phyloP scores from a whole-genome alignment of 495 filamentous ascomycete species.

The Podospora pseudocomata region DNA sequence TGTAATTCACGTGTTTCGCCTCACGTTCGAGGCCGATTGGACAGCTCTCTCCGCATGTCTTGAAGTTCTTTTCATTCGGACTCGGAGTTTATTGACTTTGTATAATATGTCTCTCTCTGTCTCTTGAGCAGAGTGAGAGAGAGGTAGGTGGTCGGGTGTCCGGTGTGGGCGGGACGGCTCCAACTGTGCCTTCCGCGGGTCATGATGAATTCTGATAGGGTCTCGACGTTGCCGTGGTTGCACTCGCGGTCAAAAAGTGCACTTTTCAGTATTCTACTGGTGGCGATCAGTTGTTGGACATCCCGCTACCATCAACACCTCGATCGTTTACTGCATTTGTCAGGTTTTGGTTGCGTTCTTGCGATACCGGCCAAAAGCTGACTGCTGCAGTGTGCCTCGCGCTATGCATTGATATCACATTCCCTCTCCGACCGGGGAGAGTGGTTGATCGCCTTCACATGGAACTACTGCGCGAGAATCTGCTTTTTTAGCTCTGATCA shows the following conservation, averaged over 20 bases:
- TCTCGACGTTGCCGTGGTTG: conserved; percentile 8
- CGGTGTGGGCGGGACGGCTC: conserved; percentile 9
- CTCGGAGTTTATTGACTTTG: not conserved
- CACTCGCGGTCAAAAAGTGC: not conserved
- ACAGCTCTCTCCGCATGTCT: not conserved
- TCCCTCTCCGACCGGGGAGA: conserved; percentile 14
- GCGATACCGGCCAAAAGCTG: conserved; percentile 11
- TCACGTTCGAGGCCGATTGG: not conserved
- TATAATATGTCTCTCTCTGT: not conserved
- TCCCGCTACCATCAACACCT: not conserved
- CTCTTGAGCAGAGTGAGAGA: not conserved
- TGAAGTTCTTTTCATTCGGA: not conserved
- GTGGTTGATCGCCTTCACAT: conserved; percentile 11
- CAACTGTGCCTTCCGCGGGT: conserved; percentile 1
- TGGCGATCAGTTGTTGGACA: not conserved
- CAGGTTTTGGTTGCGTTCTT: not conserved
- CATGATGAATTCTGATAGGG: conserved; percentile 1
- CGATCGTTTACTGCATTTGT: not conserved
- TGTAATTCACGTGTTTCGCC: too few relatives aligned
- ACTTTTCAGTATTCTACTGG: not conserved
- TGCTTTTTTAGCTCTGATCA: not conserved
- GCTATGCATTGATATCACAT: conserved; percentile 23
- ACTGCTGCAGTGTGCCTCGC: conserved; percentile 6
- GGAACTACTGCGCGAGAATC: not conserved
- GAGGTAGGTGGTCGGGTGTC: not conserved